These are phyloP conservation scores for Malassezia japonica DNA, from an alignment of 1,284 basidiomycete species.

Conservation along the genomic window DNA sequence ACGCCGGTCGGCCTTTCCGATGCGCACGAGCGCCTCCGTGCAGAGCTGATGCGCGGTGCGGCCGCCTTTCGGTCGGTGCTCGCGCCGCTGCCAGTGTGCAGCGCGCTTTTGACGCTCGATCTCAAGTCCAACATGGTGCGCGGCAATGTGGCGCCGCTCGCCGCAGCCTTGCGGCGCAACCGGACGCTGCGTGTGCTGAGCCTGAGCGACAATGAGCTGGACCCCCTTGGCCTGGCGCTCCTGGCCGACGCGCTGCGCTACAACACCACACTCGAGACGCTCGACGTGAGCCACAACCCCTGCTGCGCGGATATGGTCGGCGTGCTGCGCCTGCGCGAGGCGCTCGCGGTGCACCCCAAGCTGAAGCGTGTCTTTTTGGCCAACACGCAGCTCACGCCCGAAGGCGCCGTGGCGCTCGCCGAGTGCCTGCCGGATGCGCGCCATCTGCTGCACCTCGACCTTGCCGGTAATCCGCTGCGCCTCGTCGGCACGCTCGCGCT, in stretches of 20 bases:
- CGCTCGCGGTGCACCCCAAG: slow-evolving; percentile 83
- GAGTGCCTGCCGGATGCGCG: slow-evolving; percentile 87
- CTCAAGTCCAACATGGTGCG: slow-evolving; percentile 81
- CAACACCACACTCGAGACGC: slow-evolving; percentile 82
- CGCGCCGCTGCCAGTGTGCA: slow-evolving; percentile 68
- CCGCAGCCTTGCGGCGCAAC: slow-evolving; percentile 90
- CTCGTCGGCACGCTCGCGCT: slow-evolving; percentile 57
- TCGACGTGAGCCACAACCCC: slow-evolving; percentile 85
- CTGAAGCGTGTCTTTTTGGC: slow-evolving; percentile 86
- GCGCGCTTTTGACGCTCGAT: slow-evolving; percentile 77
- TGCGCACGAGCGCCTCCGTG: slow-evolving; percentile 18
- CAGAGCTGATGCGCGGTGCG: not conserved
- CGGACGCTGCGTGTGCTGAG: slow-evolving; percentile 88
- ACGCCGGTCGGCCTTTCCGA: slow-evolving; percentile 25
- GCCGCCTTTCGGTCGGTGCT: slow-evolving; percentile 7
- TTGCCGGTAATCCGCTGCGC: slow-evolving; percentile 48
- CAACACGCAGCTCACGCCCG: slow-evolving; percentile 67
- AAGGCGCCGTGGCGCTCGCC: slow-evolving; percentile 85
- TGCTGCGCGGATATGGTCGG: slow-evolving; percentile 79
- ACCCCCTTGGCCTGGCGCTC: slow-evolving; percentile 65
- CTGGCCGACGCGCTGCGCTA: slow-evolving; percentile 92
- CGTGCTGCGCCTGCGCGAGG: slow-evolving; percentile 60
- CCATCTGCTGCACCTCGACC: slow-evolving; percentile 68
- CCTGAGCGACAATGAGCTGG: slow-evolving; percentile 83
- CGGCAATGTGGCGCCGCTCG: slow-evolving; percentile 71